Percentiles rank a stretch among this genome's conserved stretches.
Evolutionary conservation across 2,329 filamentous ascomycete species (phyloP).

Genomic region (Chaetomium sp.): DNA sequence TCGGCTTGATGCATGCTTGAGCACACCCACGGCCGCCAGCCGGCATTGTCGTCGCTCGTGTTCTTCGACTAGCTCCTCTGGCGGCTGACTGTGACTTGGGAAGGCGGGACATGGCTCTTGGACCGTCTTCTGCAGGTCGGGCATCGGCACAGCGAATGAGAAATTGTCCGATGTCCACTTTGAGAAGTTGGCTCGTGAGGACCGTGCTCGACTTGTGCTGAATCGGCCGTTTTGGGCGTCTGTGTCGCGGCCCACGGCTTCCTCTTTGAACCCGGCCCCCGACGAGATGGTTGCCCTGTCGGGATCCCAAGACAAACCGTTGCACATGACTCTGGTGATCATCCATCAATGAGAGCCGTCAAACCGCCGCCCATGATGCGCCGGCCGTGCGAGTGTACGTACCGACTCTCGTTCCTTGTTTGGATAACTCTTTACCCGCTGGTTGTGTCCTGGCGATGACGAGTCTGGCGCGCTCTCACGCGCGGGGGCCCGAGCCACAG

Average conservation of each 20-base stretch:
- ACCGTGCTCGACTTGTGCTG: constrained; percentile 3
- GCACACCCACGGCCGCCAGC: constrained; percentile 2
- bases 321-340: background rate
- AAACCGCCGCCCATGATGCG: background rate
- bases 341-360: constrained; percentile 21
- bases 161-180: constrained; percentile 37
- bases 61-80: background rate
- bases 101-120: background rate
- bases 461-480: background rate
- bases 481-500: background rate
- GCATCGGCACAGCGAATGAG: constrained; percentile 30
- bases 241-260: background rate
- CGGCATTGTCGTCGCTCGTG: background rate
- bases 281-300: background rate
- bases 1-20: background rate
- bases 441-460: background rate
- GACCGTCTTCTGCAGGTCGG: background rate
- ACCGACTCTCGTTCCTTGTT: background rate
- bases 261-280: background rate
- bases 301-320: constrained; percentile 11
- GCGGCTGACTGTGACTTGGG: constrained; percentile 6
- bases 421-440: constrained; percentile 1
- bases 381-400: background rate
- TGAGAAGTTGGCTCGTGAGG: constrained; percentile 26
- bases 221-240: constrained; percentile 1